Conservation (phyloP, 805 yeast genomes). For the Sungouiozyma ichnusensis region DNA sequence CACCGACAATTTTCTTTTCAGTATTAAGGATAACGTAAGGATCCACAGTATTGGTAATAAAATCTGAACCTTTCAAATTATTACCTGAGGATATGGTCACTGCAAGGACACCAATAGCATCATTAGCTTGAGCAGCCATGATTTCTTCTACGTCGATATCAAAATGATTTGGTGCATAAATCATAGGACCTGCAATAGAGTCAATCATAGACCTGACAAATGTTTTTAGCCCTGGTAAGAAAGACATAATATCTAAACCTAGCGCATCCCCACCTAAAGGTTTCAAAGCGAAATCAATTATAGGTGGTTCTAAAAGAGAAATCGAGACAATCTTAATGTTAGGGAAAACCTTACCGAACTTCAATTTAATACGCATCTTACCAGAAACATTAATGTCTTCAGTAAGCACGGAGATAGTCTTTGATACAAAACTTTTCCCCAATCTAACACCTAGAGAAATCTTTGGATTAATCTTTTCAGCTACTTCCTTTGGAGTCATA, state of each 20-base stretch:
- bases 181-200: slow-evolving; percentile 61
- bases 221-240: slow-evolving; percentile 67
- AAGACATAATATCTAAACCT: slow-evolving; percentile 75
- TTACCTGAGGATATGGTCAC: slow-evolving; percentile 48
- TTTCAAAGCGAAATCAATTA: slow-evolving; percentile 67
- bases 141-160: slow-evolving; percentile 68
- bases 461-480: slow-evolving; percentile 64
- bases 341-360: slow-evolving; percentile 59
- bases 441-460: slow-evolving; percentile 71
- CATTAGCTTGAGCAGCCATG: slow-evolving; percentile 51
- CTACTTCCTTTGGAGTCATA: slow-evolving; percentile 69
- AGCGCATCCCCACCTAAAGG: slow-evolving; percentile 87
- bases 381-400: slow-evolving; percentile 75
- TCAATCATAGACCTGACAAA: slow-evolving; percentile 64
- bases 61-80: slow-evolving; percentile 34
- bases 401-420: slow-evolving; percentile 64
- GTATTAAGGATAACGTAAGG: slow-evolving; percentile 46
- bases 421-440: slow-evolving; percentile 73
- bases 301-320: slow-evolving; percentile 67
- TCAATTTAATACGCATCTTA: slow-evolving; percentile 51
- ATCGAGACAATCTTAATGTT: slow-evolving; percentile 63
- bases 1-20: slow-evolving; percentile 36
- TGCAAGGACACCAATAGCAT: slow-evolving; percentile 60
- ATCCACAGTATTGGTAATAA: slow-evolving; percentile 36
- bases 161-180: slow-evolving; percentile 72